phyloP scores from a whole-genome alignment of 2,329 filamentous ascomycete genomes.

The Monilinia aucupariae region DNA sequence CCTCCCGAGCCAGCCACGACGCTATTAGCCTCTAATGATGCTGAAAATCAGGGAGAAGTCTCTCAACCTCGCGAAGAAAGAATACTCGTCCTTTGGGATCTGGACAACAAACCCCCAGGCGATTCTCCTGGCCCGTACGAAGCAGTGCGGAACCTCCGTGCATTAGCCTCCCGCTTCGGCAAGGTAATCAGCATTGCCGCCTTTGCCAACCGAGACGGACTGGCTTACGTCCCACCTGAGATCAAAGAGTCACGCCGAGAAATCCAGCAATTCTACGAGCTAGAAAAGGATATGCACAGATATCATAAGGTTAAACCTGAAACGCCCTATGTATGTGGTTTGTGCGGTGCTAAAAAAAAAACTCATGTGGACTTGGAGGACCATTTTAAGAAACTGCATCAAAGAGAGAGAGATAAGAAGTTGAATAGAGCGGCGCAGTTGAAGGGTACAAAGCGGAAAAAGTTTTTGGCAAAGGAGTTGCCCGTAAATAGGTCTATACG shows the following conservation, averaged over 20 bases:
- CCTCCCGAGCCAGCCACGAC: not conserved
- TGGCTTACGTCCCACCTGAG: not conserved
- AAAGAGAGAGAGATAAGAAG: not conserved
- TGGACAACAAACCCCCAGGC: not conserved
- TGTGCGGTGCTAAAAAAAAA: not conserved
- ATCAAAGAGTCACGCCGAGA: not conserved
- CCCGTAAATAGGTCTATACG: not conserved
- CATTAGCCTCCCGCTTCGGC: not conserved
- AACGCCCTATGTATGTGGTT: not conserved
- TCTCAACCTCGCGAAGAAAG: not conserved
- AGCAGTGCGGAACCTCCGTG: not conserved
- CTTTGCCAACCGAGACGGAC: not conserved
- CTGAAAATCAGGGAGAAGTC: too few species aligned
- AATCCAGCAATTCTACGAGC: not conserved
- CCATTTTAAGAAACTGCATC: not conserved
- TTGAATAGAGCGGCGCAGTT: not conserved
- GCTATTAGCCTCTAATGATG: not conserved
- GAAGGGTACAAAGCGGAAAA: not conserved
- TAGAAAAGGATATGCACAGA: not conserved
- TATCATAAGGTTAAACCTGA: not conserved
- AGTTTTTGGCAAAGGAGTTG: not conserved
- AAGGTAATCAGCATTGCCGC: not conserved
- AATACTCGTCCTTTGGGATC: not conserved
- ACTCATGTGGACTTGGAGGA: not conserved
- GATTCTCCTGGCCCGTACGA: not conserved